These are phyloP conservation scores for Pleoardoris graminearum DNA, from an alignment of 2,329 filamentous ascomycete genomes.

Conservation along the genomic window DNA sequence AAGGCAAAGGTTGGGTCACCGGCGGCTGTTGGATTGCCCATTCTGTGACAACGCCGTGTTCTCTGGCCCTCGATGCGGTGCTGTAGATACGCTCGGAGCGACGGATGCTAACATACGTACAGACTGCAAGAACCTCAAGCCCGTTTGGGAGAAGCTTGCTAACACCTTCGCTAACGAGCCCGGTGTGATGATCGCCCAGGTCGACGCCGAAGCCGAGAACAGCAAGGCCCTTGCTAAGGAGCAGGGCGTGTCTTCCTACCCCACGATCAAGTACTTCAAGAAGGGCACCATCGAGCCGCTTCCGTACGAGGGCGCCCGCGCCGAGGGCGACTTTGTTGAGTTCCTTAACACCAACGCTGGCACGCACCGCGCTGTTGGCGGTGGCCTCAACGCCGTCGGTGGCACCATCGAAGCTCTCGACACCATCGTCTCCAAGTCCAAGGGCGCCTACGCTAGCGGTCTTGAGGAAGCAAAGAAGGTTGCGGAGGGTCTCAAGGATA, in stretches of 20 bases:
- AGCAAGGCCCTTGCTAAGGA: conserved; percentile 76
- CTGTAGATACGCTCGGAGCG: conserved; percentile 12
- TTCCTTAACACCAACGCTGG: conserved; percentile 90
- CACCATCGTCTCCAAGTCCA: conserved; percentile 72
- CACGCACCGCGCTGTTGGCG: conserved; percentile 80
- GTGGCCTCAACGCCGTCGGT: conserved; percentile 74
- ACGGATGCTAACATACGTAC: conserved; percentile 10
- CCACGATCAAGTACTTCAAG: conserved; percentile 97
- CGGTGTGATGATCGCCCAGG: conserved; percentile 85
- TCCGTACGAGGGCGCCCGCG: conserved; percentile 74
- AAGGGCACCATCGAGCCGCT: conserved; percentile 75
- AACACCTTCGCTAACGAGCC: conserved; percentile 77
- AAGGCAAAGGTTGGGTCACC: too few relatives aligned
- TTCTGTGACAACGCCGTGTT: too few relatives aligned
- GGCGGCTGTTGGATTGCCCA: too few relatives aligned
- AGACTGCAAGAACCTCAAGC: conserved; percentile 98
- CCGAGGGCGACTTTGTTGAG: conserved; percentile 72
- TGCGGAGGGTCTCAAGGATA: conserved; percentile 69
- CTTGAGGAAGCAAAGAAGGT: conserved; percentile 73
- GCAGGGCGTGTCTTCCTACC: conserved; percentile 82
- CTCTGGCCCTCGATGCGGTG: background rate
- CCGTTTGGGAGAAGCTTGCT: conserved; percentile 86
- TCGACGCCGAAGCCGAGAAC: conserved; percentile 88
- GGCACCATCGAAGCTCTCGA: conserved; percentile 84
- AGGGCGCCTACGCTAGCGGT: conserved; percentile 63